Base-by-base conservation (phyloP, 768 basidiomycete genomes). In the Russula compacta region DNA sequence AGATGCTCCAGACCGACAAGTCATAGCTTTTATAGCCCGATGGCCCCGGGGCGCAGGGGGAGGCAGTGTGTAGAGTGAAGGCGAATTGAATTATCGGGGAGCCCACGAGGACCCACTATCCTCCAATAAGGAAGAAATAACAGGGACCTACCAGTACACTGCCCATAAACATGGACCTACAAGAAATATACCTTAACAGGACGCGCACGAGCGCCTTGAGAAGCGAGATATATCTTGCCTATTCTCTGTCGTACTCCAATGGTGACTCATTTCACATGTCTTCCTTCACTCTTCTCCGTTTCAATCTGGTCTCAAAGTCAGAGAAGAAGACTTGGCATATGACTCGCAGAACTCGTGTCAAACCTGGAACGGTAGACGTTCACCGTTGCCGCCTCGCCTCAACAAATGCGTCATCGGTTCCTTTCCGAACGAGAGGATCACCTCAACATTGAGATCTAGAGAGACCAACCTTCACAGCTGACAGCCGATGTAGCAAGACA, bases 161-260 rank as follows among this genome's bases (percentile, higher is more conserved):
- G 36, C 51, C 6, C 19, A 36, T 54, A 38, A 55, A 61, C 44
- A 61, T 51, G 60, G 60, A 56, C 60, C 60, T 2, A 61, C 55
- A 53, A 53, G 0, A 10, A 56, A 51, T 33, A 43, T 51, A 44
- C 39, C 46, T 46, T 50, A 42, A 60, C n/a, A 32, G 9, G 39
- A n/a, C 19, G 9, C 2, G 12, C 8, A 21, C 21, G 32, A 14
- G 10, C 24, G 24, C 24, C 24, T 29, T 29, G 24, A n/a, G 21
- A 38, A 24, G 15, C 1, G 24, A 29, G 24, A 29, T 47, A 56
- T 38, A 39, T 48, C 44, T n/a, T 42, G 56, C 56, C 56, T 53
- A 33, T 44, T 12, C n/a, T 35, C 33, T 32, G 4, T 29, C 24
- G 17, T 33, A 19, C 8, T 53, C 38, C 9, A 12, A 21, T 29